These are phyloP conservation scores for Ceratocystis diversiconidia DNA, from an alignment of 2,329 filamentous ascomycete genomes.

Conservation along the genomic window DNA sequence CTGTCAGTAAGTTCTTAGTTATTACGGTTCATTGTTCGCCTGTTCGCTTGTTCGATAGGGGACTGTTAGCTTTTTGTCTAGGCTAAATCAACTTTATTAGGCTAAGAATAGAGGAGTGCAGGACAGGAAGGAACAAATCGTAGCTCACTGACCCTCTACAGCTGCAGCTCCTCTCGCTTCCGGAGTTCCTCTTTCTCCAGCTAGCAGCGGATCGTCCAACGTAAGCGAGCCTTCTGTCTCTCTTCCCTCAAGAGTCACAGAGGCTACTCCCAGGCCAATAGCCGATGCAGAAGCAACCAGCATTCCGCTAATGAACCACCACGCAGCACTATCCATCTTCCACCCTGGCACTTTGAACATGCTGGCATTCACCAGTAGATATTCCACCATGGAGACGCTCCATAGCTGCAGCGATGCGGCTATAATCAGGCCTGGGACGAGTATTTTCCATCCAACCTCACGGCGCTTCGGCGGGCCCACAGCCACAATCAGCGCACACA, in stretches of 20 bases:
- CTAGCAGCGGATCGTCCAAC: slow-evolving; percentile 11
- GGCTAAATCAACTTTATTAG: no score
- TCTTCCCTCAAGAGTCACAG: slow-evolving; percentile 7
- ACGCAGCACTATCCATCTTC: slow-evolving; percentile 11
- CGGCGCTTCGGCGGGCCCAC: slow-evolving; percentile 65
- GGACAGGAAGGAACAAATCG: neutral
- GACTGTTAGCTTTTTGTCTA: no score
- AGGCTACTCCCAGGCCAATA: slow-evolving; percentile 7
- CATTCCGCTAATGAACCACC: slow-evolving; percentile 14
- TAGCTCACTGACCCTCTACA: neutral
- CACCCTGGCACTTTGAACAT: slow-evolving; percentile 14
- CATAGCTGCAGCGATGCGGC: slow-evolving; percentile 12
- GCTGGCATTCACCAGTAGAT: slow-evolving; percentile 33
- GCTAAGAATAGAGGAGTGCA: neutral
- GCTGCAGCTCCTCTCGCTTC: neutral
- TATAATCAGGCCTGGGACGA: slow-evolving; percentile 46
- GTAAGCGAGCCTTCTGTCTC: slow-evolving; percentile 12
- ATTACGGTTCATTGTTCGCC: no score
- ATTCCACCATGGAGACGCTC: slow-evolving; percentile 53
- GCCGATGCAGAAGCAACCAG: slow-evolving; percentile 10
- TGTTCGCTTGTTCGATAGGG: no score
- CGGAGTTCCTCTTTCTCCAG: neutral
- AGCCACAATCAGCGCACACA: slow-evolving; percentile 65
- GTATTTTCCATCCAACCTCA: slow-evolving; percentile 68
- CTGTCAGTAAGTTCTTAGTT: no score